Evolutionary conservation across 306 rosid species (phyloP).

Genomic region (Cucurbita maxima): DNA sequence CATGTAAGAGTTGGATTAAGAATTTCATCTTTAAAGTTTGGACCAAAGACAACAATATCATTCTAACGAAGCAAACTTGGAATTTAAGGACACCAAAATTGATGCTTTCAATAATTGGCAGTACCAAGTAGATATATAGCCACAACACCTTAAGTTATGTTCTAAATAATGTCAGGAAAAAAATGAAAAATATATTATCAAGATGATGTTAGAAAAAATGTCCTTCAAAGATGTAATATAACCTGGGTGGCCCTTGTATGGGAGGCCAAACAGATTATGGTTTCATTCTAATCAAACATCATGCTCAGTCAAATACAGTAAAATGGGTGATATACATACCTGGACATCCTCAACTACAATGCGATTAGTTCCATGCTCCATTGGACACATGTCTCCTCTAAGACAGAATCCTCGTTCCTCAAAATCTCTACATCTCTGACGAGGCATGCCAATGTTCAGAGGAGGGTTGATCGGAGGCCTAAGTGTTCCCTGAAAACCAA

Average conservation of each 20-base stretch:
- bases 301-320: neutral
- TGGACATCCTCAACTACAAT: slow-evolving; percentile 97
- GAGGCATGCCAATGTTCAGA: slow-evolving; percentile 62
- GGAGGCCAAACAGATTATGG: neutral
- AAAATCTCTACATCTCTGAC: slow-evolving; percentile 91
- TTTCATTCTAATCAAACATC: neutral
- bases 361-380: slow-evolving; percentile 97
- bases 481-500: slow-evolving; percentile 75
- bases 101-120: neutral
- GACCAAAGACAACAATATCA: neutral
- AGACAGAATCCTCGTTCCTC: slow-evolving; percentile 99
- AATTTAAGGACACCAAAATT: neutral
- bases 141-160: neutral
- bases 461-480: slow-evolving; percentile 76
- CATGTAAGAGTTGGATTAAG: neutral
- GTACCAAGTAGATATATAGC: neutral
- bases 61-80: neutral
- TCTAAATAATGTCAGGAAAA: neutral
- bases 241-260: neutral
- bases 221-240: neutral
- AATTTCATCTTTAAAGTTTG: neutral
- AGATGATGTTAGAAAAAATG: neutral
- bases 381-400: slow-evolving; percentile 99
- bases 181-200: neutral
- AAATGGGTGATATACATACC: slow-evolving; percentile 26